These are phyloP conservation scores for Fusarium sp. DNA, from an alignment of 2,329 filamentous ascomycete species.

Conservation along the genomic window DNA sequence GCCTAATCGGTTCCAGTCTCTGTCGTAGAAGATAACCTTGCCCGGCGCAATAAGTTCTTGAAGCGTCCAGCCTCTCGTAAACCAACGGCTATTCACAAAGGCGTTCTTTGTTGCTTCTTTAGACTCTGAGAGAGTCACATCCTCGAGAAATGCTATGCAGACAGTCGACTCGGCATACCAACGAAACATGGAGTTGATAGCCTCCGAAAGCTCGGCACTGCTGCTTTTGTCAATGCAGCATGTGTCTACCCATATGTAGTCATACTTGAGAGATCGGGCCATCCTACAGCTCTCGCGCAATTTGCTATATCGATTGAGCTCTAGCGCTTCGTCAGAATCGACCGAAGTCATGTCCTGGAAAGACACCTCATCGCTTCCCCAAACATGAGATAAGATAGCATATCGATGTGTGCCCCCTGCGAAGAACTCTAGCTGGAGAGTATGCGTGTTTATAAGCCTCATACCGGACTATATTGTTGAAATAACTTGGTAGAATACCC, in stretches of 20 bases:
- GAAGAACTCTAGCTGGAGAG: conserved; percentile 41
- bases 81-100: conserved; percentile 44
- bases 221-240: conserved; percentile 52
- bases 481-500: not conserved
- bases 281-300: conserved; percentile 40
- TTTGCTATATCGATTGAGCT: conserved; percentile 33
- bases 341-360: conserved; percentile 33
- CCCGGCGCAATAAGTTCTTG: conserved; percentile 49
- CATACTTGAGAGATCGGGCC: conserved; percentile 30
- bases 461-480: conserved; percentile 16
- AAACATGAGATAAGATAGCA: conserved; percentile 49
- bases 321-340: conserved; percentile 2
- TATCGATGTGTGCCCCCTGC: conserved; percentile 38
- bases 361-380: conserved; percentile 43
- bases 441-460: conserved; percentile 46
- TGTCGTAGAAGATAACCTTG: conserved; percentile 44
- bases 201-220: conserved; percentile 50
- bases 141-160: conserved; percentile 47
- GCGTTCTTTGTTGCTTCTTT: not conserved
- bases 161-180: conserved; percentile 49
- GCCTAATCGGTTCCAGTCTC: conserved; percentile 39
- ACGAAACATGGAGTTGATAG: conserved; percentile 52
- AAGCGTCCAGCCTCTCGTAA: conserved; percentile 49
- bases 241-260: conserved; percentile 51
- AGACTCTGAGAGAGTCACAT: conserved; percentile 26